These are phyloP conservation scores for Sanguinoderma infundibulare DNA, from an alignment of 1,284 basidiomycete genomes.

Conservation along the genomic window DNA sequence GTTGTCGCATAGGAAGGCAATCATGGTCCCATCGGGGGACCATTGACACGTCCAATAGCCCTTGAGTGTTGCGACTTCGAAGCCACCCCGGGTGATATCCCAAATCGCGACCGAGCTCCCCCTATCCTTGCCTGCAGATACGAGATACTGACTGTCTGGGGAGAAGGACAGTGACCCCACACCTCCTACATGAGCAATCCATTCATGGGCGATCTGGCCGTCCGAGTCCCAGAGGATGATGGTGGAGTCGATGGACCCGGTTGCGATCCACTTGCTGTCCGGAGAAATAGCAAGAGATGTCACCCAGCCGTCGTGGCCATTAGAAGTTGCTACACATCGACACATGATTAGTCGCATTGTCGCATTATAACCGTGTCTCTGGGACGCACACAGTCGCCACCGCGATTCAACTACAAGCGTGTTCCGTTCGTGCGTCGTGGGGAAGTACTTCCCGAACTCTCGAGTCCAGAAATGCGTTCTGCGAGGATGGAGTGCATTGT, in stretches of 20 bases:
- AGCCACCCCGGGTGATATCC: neutral
- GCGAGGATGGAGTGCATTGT: too few relatives aligned
- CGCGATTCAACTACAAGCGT: too few relatives aligned
- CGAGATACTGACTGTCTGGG: neutral
- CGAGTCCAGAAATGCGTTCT: too few relatives aligned
- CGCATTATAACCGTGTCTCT: too few relatives aligned
- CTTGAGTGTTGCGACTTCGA: neutral
- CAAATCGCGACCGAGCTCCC: neutral
- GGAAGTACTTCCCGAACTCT: too few relatives aligned
- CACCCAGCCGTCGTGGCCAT: neutral
- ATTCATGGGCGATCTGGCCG: neutral
- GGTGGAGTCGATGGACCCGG: neutral
- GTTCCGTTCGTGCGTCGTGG: too few relatives aligned
- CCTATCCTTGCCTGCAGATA: neutral
- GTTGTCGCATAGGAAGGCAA: neutral
- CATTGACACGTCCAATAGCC: neutral
- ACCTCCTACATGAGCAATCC: neutral
- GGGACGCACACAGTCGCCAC: too few relatives aligned
- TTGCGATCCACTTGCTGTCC: neutral
- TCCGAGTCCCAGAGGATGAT: neutral
- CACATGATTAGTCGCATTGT: neutral
- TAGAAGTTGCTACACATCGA: too few relatives aligned
- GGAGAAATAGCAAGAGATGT: neutral
- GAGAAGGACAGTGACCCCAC: neutral
- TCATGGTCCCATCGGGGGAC: neutral